These are phyloP conservation scores for Zoysia matrella DNA, from an alignment of 202 grass and related monocot genomes.

Conservation along the genomic window DNA sequence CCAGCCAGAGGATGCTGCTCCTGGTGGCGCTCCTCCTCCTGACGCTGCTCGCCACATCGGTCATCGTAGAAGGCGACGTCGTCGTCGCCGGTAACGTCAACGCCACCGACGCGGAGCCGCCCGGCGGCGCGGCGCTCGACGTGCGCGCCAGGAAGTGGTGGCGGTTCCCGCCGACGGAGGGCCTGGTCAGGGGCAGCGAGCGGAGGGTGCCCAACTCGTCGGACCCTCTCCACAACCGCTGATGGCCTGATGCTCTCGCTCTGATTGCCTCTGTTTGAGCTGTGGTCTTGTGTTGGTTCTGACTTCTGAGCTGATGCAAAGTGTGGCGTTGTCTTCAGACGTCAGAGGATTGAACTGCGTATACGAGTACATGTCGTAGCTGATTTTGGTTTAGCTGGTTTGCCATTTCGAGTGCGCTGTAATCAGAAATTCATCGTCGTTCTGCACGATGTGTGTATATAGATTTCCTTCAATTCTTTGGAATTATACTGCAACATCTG, in stretches of 20 bases:
- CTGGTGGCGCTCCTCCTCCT: conserved; percentile 29
- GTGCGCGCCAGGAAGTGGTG: conserved; percentile 51
- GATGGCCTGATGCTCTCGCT: neutral
- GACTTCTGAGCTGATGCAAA: conserved; percentile 29
- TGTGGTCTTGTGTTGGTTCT: too few relatives aligned
- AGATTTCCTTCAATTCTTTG: neutral
- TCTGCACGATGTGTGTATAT: conserved; percentile 13
- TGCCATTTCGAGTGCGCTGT: conserved; percentile 21
- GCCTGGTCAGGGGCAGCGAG: conserved; percentile 62
- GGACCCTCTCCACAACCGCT: conserved; percentile 88
- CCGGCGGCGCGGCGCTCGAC: conserved; percentile 29
- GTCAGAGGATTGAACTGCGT: conserved; percentile 32
- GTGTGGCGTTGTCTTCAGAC: conserved; percentile 11
- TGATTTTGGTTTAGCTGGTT: conserved; percentile 40
- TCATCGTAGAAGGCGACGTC: conserved; percentile 22
- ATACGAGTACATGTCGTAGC: conserved; percentile 30
- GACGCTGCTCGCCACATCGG: conserved; percentile 28
- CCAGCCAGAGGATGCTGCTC: conserved; percentile 42
- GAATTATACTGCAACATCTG: neutral
- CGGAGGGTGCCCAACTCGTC: conserved; percentile 75
- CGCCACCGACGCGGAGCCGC: neutral
- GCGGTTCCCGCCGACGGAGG: conserved; percentile 56
- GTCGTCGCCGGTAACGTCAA: neutral
- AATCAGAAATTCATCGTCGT: conserved; percentile 33
- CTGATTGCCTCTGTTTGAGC: neutral